phyloP scores from a whole-genome alignment of 2,329 filamentous ascomycete species.

The Lasiodiplodia citricola region DNA sequence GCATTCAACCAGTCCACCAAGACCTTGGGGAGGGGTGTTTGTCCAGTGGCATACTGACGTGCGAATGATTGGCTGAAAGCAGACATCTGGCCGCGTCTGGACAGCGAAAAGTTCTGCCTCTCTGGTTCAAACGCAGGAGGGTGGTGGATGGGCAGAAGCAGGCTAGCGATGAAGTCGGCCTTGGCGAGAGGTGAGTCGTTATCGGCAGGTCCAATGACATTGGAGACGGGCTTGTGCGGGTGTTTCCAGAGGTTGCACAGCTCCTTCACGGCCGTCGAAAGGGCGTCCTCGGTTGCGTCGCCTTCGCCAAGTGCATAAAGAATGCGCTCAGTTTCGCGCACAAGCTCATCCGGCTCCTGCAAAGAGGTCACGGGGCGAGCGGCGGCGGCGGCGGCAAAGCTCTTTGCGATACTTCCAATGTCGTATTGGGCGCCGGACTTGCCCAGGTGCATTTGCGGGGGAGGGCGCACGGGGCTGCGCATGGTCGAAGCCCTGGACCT shows the following conservation, averaged over 20 bases:
- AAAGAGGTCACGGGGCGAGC: conserved; percentile 62
- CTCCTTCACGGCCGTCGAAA: conserved; percentile 38
- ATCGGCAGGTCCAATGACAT: conserved; percentile 42
- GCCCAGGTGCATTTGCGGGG: conserved; percentile 18
- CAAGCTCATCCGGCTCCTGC: conserved; percentile 71
- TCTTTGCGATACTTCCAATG: conserved; percentile 73
- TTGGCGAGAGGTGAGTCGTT: conserved; percentile 69
- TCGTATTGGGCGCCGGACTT: conserved; percentile 59
- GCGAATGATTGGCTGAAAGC: conserved; percentile 33
- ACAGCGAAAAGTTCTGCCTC: conserved; percentile 30
- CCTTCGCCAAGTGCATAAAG: conserved; percentile 52
- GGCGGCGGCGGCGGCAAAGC: conserved; percentile 28
- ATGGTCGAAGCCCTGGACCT: conserved; percentile 33
- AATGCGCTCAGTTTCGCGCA: conserved; percentile 76
- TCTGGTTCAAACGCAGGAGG: conserved; percentile 52
- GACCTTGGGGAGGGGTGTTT: conserved; percentile 70
- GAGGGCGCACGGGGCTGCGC: conserved; percentile 27
- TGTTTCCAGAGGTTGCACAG: conserved; percentile 59
- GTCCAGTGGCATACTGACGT: conserved; percentile 29
- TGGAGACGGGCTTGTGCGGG: conserved; percentile 50
- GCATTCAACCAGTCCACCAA: conserved; percentile 82
- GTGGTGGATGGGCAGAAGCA: conserved; percentile 82
- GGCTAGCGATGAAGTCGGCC: conserved; percentile 76
- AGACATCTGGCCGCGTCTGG: conserved; percentile 36
- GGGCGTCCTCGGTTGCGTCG: conserved; percentile 36